A percentile compares a stretch with the other conserved stretches of the same genome.
Evolutionary conservation across 169 alveolate genomes (phyloP).

Genomic region (Cryptosporidium viatorum): DNA sequence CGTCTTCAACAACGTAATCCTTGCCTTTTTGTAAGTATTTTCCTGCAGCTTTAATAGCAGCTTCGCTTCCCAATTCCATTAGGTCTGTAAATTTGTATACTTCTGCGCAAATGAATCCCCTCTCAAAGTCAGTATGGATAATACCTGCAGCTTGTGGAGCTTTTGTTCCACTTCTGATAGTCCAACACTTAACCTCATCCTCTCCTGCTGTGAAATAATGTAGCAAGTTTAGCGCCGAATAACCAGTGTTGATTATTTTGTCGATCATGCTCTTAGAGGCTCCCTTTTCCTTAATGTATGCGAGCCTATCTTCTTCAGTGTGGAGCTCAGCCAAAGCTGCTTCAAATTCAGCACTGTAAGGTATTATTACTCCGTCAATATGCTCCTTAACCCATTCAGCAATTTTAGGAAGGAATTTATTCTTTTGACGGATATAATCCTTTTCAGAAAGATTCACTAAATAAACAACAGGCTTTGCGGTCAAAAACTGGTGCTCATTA

Average conservation of each 20-base stretch:
- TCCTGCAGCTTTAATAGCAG: conserved; percentile 94
- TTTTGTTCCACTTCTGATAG: conserved; percentile 94
- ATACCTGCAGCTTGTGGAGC: conserved; percentile 83
- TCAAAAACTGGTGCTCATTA: conserved; percentile 93
- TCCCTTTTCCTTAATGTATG: conserved; percentile 85
- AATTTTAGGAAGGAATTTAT: conserved; percentile 95
- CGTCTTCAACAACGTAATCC: conserved; percentile 96
- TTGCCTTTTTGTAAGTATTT: conserved; percentile 93
- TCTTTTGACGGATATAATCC: conserved; percentile 96
- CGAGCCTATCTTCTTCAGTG: conserved; percentile 86
- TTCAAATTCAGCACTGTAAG: conserved; percentile 98
- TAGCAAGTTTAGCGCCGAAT: conserved; percentile 92
- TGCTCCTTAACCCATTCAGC: conserved; percentile 96
- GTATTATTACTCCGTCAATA: conserved; percentile 97
- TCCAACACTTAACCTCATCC: conserved; percentile 99
- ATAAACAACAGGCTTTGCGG: conserved; percentile 99
- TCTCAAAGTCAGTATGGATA: conserved; percentile 95
- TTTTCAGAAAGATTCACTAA: conserved; percentile 94
- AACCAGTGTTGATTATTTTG: conserved; percentile 96
- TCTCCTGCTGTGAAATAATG: conserved; percentile 99
- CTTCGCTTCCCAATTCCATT: conserved; percentile 87
- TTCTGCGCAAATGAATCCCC: conserved; percentile 99
- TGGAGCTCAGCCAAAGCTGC: conserved; percentile 88
- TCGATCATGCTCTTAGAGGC: conserved; percentile 90
- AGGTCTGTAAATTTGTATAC: conserved; percentile 91